phyloP scores from a whole-genome alignment of 106 monocot species.

The Dendrobium catenatum region DNA sequence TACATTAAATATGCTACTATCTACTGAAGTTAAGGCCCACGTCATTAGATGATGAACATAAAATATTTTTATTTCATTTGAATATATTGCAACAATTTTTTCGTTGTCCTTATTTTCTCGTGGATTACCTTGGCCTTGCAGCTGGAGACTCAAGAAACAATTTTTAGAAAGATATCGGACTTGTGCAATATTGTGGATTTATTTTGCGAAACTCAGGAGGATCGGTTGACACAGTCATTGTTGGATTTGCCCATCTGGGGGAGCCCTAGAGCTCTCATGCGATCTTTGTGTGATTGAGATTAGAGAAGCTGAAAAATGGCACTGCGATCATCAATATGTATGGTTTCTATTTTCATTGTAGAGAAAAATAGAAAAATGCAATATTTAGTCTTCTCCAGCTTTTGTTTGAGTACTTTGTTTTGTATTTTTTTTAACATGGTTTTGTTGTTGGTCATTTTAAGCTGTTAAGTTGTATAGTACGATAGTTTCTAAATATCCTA shows the following conservation, averaged over 20 bases:
- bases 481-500: neutral
- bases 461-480: neutral
- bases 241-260: conserved; percentile 47
- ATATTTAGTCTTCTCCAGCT: neutral
- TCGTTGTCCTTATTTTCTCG: neutral
- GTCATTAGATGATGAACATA: neutral
- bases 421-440: neutral
- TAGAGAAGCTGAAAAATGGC: neutral
- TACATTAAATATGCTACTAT: neutral
- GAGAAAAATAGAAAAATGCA: neutral
- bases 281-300: conserved; percentile 1
- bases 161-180: conserved; percentile 26
- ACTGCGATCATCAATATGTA: neutral
- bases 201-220: conserved; percentile 29
- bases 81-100: neutral
- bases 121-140: conserved; percentile 2
- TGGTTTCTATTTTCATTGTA: neutral
- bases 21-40: neutral
- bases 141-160: conserved; percentile 40
- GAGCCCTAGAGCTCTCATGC: conserved; percentile 30
- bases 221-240: conserved; percentile 17
- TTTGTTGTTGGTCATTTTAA: neutral
- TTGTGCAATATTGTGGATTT: conserved; percentile 41
- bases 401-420: neutral
- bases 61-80: neutral